Evolutionary conservation across 2,329 filamentous ascomycete species (phyloP).

Genomic region (Trichoderma brevicompactum): DNA sequence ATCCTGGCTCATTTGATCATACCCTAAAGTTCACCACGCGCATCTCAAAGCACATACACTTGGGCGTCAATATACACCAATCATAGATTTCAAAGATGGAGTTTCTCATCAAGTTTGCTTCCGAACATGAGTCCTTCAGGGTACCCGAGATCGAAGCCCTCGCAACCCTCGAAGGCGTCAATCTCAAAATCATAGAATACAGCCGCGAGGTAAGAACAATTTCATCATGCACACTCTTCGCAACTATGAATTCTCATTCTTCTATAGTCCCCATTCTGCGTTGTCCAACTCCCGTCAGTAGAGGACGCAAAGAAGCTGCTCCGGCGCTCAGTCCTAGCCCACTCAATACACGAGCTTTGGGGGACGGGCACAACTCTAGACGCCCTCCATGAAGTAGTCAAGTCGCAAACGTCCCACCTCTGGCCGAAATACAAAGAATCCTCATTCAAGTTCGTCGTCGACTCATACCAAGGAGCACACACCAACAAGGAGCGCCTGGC

Average conservation of each 20-base stretch:
- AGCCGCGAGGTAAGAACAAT: constrained; percentile 65
- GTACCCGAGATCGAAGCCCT: constrained; percentile 81
- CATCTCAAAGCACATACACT: no score
- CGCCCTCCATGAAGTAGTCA: constrained; percentile 69
- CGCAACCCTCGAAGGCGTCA: constrained; percentile 67
- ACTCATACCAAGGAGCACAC: constrained; percentile 79
- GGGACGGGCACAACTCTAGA: constrained; percentile 70
- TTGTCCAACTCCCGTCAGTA: constrained; percentile 70
- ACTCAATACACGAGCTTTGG: constrained; percentile 90
- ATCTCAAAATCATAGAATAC: constrained; percentile 77
- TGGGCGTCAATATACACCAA: no score
- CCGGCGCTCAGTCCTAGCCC: constrained; percentile 76
- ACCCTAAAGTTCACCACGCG: neutral
- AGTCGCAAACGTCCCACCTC: constrained; percentile 58
- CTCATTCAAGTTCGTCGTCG: constrained; percentile 84
- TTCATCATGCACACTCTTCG: neutral
- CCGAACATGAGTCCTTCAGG: constrained; percentile 90
- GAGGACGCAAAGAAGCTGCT: constrained; percentile 69
- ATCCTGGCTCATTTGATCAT: constrained; percentile 1
- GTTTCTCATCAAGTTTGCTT: constrained; percentile 87
- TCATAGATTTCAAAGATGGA: constrained; percentile 54
- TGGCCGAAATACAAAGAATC: constrained; percentile 68
- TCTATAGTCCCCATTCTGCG: constrained; percentile 79
- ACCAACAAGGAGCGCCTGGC: constrained; percentile 64
- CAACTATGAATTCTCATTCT: neutral